Evolutionary conservation across 1,284 basidiomycete genomes (phyloP).

Genomic region (Ceratorhiza oryzae-sativae): DNA sequence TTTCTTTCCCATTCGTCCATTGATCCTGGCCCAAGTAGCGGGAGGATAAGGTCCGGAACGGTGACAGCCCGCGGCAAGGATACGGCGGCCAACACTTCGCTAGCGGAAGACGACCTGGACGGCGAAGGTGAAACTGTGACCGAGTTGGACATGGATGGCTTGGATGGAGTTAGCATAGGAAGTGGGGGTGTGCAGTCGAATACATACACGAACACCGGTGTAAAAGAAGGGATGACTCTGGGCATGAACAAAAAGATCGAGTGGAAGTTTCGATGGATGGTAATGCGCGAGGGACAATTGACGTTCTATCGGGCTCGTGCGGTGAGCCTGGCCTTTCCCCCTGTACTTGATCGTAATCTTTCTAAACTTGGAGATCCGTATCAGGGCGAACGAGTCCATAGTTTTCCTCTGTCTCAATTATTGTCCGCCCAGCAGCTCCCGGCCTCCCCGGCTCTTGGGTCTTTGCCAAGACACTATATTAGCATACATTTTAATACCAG

Average conservation of each 20-base stretch:
- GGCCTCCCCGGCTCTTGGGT: background rate
- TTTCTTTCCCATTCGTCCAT: constrained; percentile 39
- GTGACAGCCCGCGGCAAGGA: constrained; percentile 28
- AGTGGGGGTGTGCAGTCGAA: background rate
- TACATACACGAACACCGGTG: background rate
- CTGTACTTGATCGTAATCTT: background rate
- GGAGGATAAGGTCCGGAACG: constrained; percentile 36
- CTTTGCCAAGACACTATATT: constrained; percentile 12
- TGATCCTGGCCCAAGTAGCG: constrained; percentile 34
- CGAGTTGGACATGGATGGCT: constrained; percentile 41
- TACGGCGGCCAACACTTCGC: constrained; percentile 30
- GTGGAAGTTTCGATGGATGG: constrained; percentile 26
- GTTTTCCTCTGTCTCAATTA: background rate
- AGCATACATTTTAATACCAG: constrained; percentile 12
- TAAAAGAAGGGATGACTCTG: background rate
- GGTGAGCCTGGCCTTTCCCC: background rate
- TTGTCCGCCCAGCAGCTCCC: constrained; percentile 28
- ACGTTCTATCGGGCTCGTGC: background rate
- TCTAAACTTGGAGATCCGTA: background rate
- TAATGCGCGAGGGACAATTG: constrained; percentile 21
- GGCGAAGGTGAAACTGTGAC: constrained; percentile 32
- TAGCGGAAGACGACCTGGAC: constrained; percentile 13
- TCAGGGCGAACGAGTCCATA: background rate
- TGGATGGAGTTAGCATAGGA: constrained; percentile 36
- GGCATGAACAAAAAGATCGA: constrained; percentile 23